Evolutionary conservation across 1,284 basidiomycete genomes (phyloP), one percentile per base, ranked within the genome.

Genomic region (Cryptococcus amylolentus): DNA sequence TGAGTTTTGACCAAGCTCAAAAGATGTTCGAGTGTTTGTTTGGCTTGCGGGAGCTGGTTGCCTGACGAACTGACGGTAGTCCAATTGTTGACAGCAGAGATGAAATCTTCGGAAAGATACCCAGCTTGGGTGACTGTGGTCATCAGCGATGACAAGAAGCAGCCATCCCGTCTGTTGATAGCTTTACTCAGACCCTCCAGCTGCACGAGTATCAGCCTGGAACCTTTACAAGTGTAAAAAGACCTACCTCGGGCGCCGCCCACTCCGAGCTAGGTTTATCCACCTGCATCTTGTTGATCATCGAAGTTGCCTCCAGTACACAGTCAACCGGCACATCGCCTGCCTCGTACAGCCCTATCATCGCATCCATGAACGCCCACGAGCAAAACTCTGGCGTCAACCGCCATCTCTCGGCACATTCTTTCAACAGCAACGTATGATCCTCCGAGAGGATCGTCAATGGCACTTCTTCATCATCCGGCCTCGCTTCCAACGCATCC

Each of bases 391-490:
- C 80, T 52, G 88, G 84, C 8, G 87, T 84, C 55, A 98, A 86
- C 54, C 95, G 82, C 96, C 57, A 98, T 43, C 91, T 83, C 55
- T 87, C 69, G 1, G 91, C 91, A 67, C 92, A 94, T 69, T 94
- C 89, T 53, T 87, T 86, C 58, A 98, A 84, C 38, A 98, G 79
- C 55, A 90, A 87, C 45, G 90, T 81, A 72, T 98, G 92, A 16
- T 82, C 71, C 1, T 83, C 70, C 0, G 91, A 91, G n/a, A 99
- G 78, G 55, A 99, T 98, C 10, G 90, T 90, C 35, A 98, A 79
- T 1, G 92, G 91, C 4, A 99, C 95, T 77, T 98, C 93, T 65
- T 98, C 91, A 66, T 93, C 90, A 65, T 97, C 95, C 37, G 92
- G 88, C 38, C 97, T 86, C 46, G 88, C 86, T 57, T 88, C 82